Evolutionary conservation across 495 filamentous ascomycete species (phyloP).

Genomic region (Polyplosphaeria fusca): DNA sequence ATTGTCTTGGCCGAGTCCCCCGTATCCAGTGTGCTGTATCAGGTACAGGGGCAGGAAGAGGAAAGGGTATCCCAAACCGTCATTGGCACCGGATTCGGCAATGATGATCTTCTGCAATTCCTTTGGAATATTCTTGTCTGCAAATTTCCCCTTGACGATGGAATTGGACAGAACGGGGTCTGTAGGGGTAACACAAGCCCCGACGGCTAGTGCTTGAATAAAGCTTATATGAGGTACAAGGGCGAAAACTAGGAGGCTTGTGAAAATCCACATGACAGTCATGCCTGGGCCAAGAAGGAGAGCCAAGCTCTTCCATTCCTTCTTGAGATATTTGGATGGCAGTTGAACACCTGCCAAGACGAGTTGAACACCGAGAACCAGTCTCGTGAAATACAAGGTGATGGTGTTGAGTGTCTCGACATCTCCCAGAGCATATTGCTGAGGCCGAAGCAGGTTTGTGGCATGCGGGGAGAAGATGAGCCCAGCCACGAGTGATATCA

Average conservation of each 20-base stretch:
- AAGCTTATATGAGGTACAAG: conserved; percentile 71
- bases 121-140: conserved; percentile 82
- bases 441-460: conserved; percentile 70
- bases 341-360: conserved; percentile 87
- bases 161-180: conserved; percentile 87
- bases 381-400: conserved; percentile 79
- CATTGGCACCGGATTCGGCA: conserved; percentile 87
- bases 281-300: conserved; percentile 83
- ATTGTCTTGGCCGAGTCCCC: conserved; percentile 55
- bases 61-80: conserved; percentile 91
- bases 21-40: conserved; percentile 66
- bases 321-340: conserved; percentile 77
- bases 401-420: conserved; percentile 57
- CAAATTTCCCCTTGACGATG: conserved; percentile 92
- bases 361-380: conserved; percentile 88
- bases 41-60: conserved; percentile 81
- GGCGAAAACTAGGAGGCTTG: conserved; percentile 73
- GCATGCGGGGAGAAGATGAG: conserved; percentile 74
- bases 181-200: conserved; percentile 83
- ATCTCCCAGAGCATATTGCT: conserved; percentile 69
- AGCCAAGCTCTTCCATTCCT: conserved; percentile 75
- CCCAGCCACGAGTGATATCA: conserved; percentile 80
- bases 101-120: conserved; percentile 81
- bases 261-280: conserved; percentile 84
- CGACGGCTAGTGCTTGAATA: conserved; percentile 74